Conservation (phyloP, 805 yeast genomes). For the Cephaloascus fragrans region DNA sequence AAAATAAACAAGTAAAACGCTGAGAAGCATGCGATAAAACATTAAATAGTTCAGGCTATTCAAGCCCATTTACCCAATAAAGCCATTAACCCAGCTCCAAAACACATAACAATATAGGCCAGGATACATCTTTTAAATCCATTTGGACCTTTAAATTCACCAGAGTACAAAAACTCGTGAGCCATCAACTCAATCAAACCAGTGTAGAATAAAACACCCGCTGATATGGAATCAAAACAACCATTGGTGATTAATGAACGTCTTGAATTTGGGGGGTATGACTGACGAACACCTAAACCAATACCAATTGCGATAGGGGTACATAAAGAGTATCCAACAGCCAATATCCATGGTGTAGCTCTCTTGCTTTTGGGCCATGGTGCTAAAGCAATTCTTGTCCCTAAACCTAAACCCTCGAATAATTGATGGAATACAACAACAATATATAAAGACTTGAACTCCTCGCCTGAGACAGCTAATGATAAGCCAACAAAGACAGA, state of each 20-base stretch:
- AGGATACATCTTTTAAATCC: constrained; percentile 40
- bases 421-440: constrained; percentile 70
- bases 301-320: constrained; percentile 73
- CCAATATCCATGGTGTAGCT: constrained; percentile 50
- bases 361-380: constrained; percentile 39
- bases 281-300: constrained; percentile 64
- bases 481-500: constrained; percentile 76
- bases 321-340: constrained; percentile 39
- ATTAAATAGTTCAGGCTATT: no score
- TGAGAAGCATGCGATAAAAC: no score
- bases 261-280: constrained; percentile 50
- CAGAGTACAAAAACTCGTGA: constrained; percentile 56
- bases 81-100: constrained; percentile 75
- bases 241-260: constrained; percentile 60
- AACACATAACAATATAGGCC: constrained; percentile 45
- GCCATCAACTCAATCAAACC: constrained; percentile 77
- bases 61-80: constrained; percentile 67
- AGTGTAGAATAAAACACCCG: constrained; percentile 72
- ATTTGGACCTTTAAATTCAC: constrained; percentile 51
- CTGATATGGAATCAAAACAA: constrained; percentile 61
- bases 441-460: constrained; percentile 59
- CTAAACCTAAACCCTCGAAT: constrained; percentile 83
- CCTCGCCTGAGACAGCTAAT: constrained; percentile 69
- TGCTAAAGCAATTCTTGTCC: constrained; percentile 60
- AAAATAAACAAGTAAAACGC: no score